Percentiles rank a stretch among this genome's conserved stretches.
Evolutionary conservation across 768 basidiomycete genomes (phyloP).

Genomic region (Cyclocybe cylindracea): DNA sequence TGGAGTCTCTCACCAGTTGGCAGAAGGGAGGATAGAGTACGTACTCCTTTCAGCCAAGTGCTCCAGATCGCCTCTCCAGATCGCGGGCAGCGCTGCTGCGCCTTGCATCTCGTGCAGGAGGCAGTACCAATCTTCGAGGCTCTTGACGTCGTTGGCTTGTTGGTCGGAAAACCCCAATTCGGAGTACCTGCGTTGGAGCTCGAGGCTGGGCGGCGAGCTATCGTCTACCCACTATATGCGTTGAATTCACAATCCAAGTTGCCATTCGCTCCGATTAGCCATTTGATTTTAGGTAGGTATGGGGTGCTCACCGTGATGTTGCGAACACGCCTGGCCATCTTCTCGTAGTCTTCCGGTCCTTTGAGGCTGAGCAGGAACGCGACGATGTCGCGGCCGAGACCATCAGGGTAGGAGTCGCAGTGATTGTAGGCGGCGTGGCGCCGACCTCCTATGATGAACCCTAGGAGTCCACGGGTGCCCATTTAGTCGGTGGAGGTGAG

Average conservation of each 20-base stretch:
- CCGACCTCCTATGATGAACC: slow-evolving; percentile 2
- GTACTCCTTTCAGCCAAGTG: neutral
- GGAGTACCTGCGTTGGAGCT: neutral
- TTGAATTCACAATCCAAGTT: no score
- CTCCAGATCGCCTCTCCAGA: neutral
- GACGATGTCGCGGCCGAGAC: neutral
- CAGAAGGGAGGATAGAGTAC: neutral
- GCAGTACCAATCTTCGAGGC: neutral
- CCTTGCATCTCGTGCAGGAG: slow-evolving; percentile 1
- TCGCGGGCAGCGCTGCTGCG: slow-evolving; percentile 1
- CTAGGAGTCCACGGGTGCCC: neutral
- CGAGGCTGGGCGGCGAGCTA: neutral
- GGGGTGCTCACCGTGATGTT: neutral
- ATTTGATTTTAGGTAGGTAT: no score
- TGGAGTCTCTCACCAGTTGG: no score
- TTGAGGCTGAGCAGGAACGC: slow-evolving; percentile 1
- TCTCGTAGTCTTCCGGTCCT: neutral
- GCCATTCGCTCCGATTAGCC: no score
- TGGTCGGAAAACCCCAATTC: neutral
- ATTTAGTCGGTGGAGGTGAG: neutral
- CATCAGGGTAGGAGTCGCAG: neutral
- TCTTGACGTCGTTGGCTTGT: neutral
- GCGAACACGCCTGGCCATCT: neutral
- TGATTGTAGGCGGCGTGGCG: neutral
- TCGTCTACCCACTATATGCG: neutral